Percentiles rank a stretch among this genome's conserved stretches.
These are phyloP conservation scores for Babesia caballi DNA, from an alignment of 169 alveolate species.

Conservation along the genomic window DNA sequence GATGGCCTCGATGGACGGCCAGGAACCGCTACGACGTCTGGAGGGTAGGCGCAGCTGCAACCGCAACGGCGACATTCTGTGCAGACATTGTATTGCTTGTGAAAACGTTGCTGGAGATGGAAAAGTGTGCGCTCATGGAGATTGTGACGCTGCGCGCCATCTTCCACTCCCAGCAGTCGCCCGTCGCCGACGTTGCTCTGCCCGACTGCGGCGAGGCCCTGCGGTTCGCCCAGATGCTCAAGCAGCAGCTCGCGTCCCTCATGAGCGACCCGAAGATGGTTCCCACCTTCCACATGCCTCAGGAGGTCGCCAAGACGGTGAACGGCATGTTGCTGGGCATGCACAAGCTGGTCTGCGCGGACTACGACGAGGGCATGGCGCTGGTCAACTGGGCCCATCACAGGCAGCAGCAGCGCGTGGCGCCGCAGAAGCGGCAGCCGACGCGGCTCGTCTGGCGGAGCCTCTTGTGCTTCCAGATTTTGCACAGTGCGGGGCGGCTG, in stretches of 20 bases:
- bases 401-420: constrained; percentile 54
- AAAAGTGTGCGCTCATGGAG: constrained; percentile 44
- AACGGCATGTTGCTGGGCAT: constrained; percentile 67
- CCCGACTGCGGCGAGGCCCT: constrained; percentile 65
- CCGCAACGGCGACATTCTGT: background rate
- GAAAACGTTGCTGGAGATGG: constrained; percentile 53
- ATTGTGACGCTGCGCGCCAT: constrained; percentile 21
- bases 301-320: constrained; percentile 63
- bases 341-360: constrained; percentile 53
- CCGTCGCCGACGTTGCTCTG: background rate
- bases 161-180: background rate
- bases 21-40: constrained; percentile 41
- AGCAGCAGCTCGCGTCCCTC: constrained; percentile 60
- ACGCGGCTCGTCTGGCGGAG: constrained; percentile 62
- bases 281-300: constrained; percentile 67
- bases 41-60: constrained; percentile 23
- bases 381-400: constrained; percentile 66
- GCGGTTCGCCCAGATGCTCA: constrained; percentile 71
- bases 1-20: constrained; percentile 39
- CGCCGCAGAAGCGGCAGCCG: constrained; percentile 17
- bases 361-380: constrained; percentile 71
- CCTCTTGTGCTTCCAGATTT: constrained; percentile 50
- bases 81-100: constrained; percentile 11
- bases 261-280: constrained; percentile 59
- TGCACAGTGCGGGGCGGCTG: constrained; percentile 34